Base-by-base conservation (phyloP, 352 stramenopile genomes). In the Pythium rishiriense region DNA sequence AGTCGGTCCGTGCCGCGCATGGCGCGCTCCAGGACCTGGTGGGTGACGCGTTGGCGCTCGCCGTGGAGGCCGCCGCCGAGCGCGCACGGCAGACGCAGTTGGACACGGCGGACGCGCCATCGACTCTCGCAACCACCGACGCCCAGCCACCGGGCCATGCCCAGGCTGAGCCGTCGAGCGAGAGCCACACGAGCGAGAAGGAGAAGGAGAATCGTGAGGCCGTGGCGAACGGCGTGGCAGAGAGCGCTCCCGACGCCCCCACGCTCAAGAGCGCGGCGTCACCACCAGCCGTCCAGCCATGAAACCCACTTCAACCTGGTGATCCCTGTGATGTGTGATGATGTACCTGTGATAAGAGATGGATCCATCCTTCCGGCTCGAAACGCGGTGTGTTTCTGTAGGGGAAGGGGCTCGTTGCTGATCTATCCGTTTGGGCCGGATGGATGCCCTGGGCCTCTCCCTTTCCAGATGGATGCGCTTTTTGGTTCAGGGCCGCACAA, bases 1-100 rank as follows among this genome's bases (percentile, higher is more conserved):
- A 78, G 47, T 75, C 81, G 1, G 66, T 91, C 15, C 67, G 73
- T 37, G 70, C 79, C 29, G 79, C 72, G 4, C 70, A 75, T 17
- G 74, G 67, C 21, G 70, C 72, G 19, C 43, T 91, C 39, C 70
- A 70, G 21, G 60, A 69, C 26, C 68, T 89, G 29, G 4, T 70
- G n/a, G 15, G 33, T 15, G 55, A 73, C 8, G 57, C 70, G 26
- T 39, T 77, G 33, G 62, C 39, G 31, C 26, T 47, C 9, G 48
- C 54, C 26, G 47, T 43, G 12, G 17, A 31, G 19, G 43, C 55
- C 22, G 45, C 47, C 12, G 52, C 52, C 1, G 21, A 29, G 37
- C 54, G 41, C n/a, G 12, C 25, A 3, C 15, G 42, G 7, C 45
- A 58, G 19, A 22, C 45, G 35, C 17, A 45, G 37, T 12, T 57